Evolutionary conservation across 768 basidiomycete genomes (phyloP), one percentile per base, ranked within the genome.

Genomic region (Termitomyces sp.): DNA sequence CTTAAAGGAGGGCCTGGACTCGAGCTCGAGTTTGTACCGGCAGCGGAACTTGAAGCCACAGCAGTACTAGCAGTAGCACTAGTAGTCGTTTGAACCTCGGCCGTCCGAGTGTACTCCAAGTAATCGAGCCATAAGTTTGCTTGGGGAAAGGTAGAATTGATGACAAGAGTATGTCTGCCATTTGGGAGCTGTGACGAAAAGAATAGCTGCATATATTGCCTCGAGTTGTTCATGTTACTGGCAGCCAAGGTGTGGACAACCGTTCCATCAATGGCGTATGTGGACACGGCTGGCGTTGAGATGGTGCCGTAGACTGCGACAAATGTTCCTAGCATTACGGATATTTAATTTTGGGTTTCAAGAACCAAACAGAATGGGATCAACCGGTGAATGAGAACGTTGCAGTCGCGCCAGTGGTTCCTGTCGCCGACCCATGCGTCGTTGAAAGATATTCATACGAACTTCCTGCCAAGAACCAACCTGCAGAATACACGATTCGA

Each of bases 91-190:
- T n/a, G n/a, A n/a, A 42, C 10, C 41, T 21, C 11, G 1, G 19
- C 41, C 9, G 10, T 8, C 21, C 51, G 40, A 42, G 35, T 42
- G 23, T 44, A 51, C 34, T 57, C 9, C 12, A 59, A 19, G 55
- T 54, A 53, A 57, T 59, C 60, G 14, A 61, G 10, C 60, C 60
- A 61, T 14, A 65, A 47, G 27, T 54, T 48, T 14, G 59, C 62
- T 16, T 53, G 29, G 8, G 51, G 45, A 1, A 62, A 35, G 34
- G 52, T 63, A 45, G 56, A 51, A 17, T 63, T 65, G n/a, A 66
- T 57, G 23, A 61, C 56, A 12, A 66, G 56, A 3, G 62, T 63
- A 40, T 66, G 65, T 9, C 57, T 4, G 14, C 62, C 62, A 12
- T 55, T 60, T 4, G 54, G 11, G 9, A 66, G 56, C 14, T 52